Evolutionary conservation across 2,329 filamentous ascomycete genomes (phyloP), one percentile per base, ranked within the genome.

Genomic region (Xylariaceae sp.): DNA sequence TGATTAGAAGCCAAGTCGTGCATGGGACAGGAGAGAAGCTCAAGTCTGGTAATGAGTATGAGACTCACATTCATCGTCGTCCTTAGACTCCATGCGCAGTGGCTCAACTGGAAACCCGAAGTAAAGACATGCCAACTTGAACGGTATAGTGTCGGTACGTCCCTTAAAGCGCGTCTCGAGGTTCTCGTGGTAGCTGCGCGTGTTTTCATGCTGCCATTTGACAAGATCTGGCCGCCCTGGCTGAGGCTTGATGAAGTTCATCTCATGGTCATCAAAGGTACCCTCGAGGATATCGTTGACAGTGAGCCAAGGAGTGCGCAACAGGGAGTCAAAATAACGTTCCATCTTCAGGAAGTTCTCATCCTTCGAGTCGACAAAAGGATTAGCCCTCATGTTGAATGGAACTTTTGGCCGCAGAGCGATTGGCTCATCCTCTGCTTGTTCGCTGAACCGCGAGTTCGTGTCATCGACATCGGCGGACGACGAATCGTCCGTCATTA

Each of bases 61-160:
- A n/a, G 6, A 61, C 60, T 51, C 47, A 55, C 54, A 41, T 5
- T 41, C 44, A 2, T 46, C 56, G 49, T 47, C 34, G 63, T 46
- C 32, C 18, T 13, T 1, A n/a, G 29, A 54, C 21, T 69, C 61
- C 2, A 65, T 61, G 39, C 67, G 66, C 26, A 74, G 59, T 0
- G 76, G 74, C 47, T 72, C 72, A 2, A 77, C 66, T 0, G 74
- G 74, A 5, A 78, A 60, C 0, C 76, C 76, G 54, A 78, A 79
- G 61, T 73, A 77, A 42, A 76, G 65, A 65, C 77, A 70, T 0
- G 75, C 66, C 53, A 80, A 53, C 60, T 76, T 78, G n/a, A 71
- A 68, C 2, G 67, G 65, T 15, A 76, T 52, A 1, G 66, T 64
- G 4, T 64, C 56, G 1, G 54, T 21, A 7, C 66, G 55, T 5